Conservation (phyloP, 1,284 basidiomycete genomes). For the Wallemia hederae region DNA sequence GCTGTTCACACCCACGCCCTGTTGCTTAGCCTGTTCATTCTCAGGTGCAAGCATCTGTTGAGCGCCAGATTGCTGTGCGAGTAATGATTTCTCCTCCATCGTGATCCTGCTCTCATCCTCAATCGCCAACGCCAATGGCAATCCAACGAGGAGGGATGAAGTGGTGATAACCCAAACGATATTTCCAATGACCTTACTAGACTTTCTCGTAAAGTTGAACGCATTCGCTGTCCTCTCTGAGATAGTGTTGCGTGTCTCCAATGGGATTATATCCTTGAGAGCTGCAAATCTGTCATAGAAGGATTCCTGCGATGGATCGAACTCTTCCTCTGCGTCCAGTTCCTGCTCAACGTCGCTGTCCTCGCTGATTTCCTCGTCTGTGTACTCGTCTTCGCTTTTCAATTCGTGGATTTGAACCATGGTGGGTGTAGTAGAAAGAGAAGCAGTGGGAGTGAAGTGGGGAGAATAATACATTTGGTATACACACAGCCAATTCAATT, state of each 20-base stretch:
- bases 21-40: not conserved
- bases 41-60: slow-evolving; percentile 35
- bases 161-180: slow-evolving; percentile 86
- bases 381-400: slow-evolving; percentile 1
- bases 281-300: slow-evolving; percentile 63
- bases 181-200: slow-evolving; percentile 47
- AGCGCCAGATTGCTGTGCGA: slow-evolving; percentile 68
- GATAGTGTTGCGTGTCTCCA: slow-evolving; percentile 51
- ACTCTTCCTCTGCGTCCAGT: slow-evolving; percentile 4
- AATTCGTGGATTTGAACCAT: not conserved
- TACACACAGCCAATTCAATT: no score
- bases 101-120: slow-evolving; percentile 89
- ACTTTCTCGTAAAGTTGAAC: slow-evolving; percentile 24
- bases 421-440: not conserved
- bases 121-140: slow-evolving; percentile 69
- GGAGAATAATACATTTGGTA: no score
- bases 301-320: slow-evolving; percentile 26
- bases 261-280: slow-evolving; percentile 81
- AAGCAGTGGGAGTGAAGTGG: no score
- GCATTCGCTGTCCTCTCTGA: slow-evolving; percentile 29
- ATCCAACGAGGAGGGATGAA: slow-evolving; percentile 64
- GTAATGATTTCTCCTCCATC: slow-evolving; percentile 78
- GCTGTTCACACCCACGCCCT: not conserved
- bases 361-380: slow-evolving; percentile 20
- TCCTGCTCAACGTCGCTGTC: slow-evolving; percentile 21